Percentiles rank a stretch among this genome's conserved stretches.
Evolutionary conservation across 1,284 basidiomycete genomes (phyloP).

Genomic region (Somion occarium): DNA sequence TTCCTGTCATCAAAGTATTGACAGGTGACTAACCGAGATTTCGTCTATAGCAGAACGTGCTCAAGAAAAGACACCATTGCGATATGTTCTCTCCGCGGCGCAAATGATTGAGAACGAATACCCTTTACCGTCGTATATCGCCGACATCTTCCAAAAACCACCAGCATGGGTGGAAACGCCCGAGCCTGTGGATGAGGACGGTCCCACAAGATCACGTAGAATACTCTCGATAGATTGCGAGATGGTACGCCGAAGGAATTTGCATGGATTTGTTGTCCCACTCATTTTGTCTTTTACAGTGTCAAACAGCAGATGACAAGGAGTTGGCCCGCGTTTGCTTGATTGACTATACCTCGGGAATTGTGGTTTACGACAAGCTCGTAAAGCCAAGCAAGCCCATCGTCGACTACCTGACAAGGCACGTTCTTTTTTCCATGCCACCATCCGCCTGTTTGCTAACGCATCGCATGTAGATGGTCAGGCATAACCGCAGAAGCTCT

Average conservation of each 20-base stretch:
- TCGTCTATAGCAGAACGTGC: constrained; percentile 46
- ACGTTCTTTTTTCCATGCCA: constrained; percentile 16
- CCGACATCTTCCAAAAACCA: constrained; percentile 60
- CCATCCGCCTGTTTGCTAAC: background rate
- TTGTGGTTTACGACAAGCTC: constrained; percentile 79
- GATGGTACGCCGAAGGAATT: constrained; percentile 60
- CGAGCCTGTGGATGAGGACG: constrained; percentile 26
- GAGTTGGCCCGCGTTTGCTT: constrained; percentile 82
- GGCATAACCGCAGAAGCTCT: constrained; percentile 82
- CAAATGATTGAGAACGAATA: constrained; percentile 93
- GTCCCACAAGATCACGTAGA: constrained; percentile 30
- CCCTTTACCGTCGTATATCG: constrained; percentile 75
- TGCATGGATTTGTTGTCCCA: background rate
- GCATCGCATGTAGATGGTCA: constrained; percentile 61
- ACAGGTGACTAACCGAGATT: constrained; percentile 6
- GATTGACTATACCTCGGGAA: constrained; percentile 68
- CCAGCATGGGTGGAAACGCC: constrained; percentile 77
- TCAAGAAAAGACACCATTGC: constrained; percentile 56
- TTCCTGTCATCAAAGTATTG: no score
- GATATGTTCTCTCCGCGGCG: constrained; percentile 72
- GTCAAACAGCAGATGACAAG: constrained; percentile 81
- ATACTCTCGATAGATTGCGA: constrained; percentile 86
- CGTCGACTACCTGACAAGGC: constrained; percentile 85
- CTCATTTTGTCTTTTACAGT: constrained; percentile 40
- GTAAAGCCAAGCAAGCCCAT: constrained; percentile 84